Percentiles rank a stretch among this genome's conserved stretches.
Evolutionary conservation across 2,329 filamentous ascomycete species (phyloP).

Genomic region (Pestalotiopsis sp.): DNA sequence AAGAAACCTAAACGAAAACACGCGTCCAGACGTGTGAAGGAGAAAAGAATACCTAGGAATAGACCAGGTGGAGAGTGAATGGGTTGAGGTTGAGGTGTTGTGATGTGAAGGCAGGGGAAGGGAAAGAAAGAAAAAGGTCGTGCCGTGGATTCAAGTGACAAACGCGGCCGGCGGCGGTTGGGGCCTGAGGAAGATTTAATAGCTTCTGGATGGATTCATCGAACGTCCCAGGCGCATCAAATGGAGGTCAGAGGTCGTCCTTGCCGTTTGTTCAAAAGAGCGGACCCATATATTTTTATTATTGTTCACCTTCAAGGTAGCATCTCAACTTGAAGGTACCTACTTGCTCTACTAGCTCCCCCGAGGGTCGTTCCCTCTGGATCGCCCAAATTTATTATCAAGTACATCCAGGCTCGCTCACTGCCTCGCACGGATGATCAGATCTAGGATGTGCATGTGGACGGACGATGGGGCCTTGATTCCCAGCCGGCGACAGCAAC

Average conservation of each 20-base stretch:
- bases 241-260: not conserved
- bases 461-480: not conserved
- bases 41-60: slow-evolving; percentile 9
- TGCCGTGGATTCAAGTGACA: not conserved
- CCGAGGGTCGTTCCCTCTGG: slow-evolving; percentile 3
- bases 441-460: not conserved
- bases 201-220: not conserved
- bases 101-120: not conserved
- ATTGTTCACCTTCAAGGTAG: not conserved
- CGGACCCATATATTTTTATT: not conserved
- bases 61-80: not conserved
- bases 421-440: not conserved
- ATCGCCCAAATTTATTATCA: not conserved
- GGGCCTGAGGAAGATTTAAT: not conserved
- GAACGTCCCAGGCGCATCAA: not conserved
- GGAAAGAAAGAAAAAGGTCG: not conserved
- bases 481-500: not conserved
- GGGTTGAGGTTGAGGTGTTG: not conserved
- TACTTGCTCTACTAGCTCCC: not conserved
- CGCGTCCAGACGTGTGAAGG: slow-evolving; percentile 18
- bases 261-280: not conserved
- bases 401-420: not conserved
- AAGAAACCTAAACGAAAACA: slow-evolving; percentile 21
- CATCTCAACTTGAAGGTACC: not conserved
- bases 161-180: not conserved